Base-by-base conservation (phyloP, 208 protist genomes). In the Wallacemonas sp. region DNA sequence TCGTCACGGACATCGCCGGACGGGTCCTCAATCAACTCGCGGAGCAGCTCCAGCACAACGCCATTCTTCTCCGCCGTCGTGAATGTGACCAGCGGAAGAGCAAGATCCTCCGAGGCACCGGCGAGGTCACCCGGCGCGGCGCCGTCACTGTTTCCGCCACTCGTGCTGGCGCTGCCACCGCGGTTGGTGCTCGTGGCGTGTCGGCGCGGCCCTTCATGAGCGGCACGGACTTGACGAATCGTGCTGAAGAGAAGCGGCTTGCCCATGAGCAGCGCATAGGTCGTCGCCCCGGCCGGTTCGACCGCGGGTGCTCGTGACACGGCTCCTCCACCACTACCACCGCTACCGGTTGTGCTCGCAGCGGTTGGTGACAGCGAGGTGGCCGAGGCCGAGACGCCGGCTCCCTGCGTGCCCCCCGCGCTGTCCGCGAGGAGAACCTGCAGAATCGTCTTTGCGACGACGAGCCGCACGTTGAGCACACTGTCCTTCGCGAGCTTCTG, bases 401-500 rank as follows among this genome's bases (percentile, higher is more conserved):
- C n/a, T n/a, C 9, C 22, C 17, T 22, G 9, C 42, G 29, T 3
- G 26, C 22, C n/a, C 5, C n/a, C 29, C 0, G 13, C 32, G 50
- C 50, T 26, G 34, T 57, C 50, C 12, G 50, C 9, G 29, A 78
- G 27, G 3, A 94, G 76, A 41, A 92, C 73, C 34, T 78, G 71
- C 30, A 68, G 71, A 29, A 91, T 71, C 19, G 79, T 72, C 75
- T 91, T 92, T 8, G 83, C 85, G 13, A 92, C 89, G 19, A 88
- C 75, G 34, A 92, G 68, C 10, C 89, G 80, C 30, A 94, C 89
- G 39, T 94, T 94, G 26, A 91, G 45, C 24, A 94, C 83, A 5
- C 68, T 53, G 57, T 94, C 89, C 19, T 82, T 79, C 0, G 79
- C 77, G 2, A 90, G 75, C 29, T 91, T 68, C 42, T 91, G 76